These are phyloP conservation scores for Auricularia heimuer DNA, from an alignment of 768 basidiomycete genomes.

Conservation along the genomic window DNA sequence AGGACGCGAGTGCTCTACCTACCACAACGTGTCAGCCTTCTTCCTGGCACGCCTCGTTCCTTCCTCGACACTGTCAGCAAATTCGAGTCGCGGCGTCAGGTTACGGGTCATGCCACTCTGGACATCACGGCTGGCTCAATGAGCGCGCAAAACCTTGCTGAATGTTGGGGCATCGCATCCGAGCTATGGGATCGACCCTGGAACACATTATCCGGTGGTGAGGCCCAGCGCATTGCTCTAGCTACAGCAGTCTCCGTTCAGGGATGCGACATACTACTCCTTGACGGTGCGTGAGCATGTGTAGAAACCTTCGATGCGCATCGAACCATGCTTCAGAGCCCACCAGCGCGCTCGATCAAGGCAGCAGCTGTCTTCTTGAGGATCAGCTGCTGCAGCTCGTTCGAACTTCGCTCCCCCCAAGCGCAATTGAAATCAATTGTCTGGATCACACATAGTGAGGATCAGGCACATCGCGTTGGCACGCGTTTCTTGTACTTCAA, in stretches of 20 bases:
- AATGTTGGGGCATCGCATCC: slow-evolving; percentile 54
- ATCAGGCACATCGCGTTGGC: slow-evolving; percentile 67
- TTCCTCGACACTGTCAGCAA: slow-evolving; percentile 50
- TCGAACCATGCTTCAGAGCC: slow-evolving; percentile 48
- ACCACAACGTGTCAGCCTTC: slow-evolving; percentile 80
- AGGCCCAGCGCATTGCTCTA: slow-evolving; percentile 73
- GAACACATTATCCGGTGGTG: slow-evolving; percentile 76
- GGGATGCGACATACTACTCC: slow-evolving; percentile 67
- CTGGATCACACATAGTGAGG: slow-evolving; percentile 84
- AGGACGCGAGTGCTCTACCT: slow-evolving; percentile 77
- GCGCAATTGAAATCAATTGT: slow-evolving; percentile 58
- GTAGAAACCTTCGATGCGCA: background rate
- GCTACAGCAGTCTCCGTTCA: slow-evolving; percentile 65
- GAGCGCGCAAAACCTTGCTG: slow-evolving; percentile 41
- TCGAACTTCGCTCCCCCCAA: slow-evolving; percentile 23
- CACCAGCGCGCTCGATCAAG: slow-evolving; percentile 76
- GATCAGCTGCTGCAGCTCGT: slow-evolving; percentile 45
- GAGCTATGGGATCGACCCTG: slow-evolving; percentile 74
- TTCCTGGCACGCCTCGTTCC: slow-evolving; percentile 69
- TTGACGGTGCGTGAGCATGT: slow-evolving; percentile 50
- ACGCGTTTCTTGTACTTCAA: slow-evolving; percentile 46
- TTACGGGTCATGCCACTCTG: slow-evolving; percentile 15
- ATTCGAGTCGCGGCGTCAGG: slow-evolving; percentile 38
- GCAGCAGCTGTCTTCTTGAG: slow-evolving; percentile 59
- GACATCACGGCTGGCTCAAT: slow-evolving; percentile 3